Base-by-base conservation (phyloP, 441 rosid genomes). In the Erysimum cheiri region DNA sequence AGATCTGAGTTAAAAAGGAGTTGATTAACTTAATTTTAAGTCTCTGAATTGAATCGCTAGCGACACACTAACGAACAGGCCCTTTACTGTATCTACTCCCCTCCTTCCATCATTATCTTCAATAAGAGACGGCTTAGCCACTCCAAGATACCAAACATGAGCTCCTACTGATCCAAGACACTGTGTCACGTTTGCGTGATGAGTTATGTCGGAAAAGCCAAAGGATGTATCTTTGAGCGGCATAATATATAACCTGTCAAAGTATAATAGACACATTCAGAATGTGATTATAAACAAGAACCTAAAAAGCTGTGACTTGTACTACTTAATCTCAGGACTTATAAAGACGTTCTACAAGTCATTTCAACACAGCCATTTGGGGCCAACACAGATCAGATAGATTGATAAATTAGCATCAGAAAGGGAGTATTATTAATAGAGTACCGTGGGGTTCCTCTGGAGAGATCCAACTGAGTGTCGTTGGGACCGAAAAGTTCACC, bases 101-200 rank as follows among this genome's bases (percentile, higher is more conserved):
- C 2, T 66, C 2, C 2, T 35, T 4, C 13, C 74, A 11, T 46
- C 69, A 13, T 64, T 64, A 3, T 5, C 71, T 49, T 82, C 84
- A 57, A 80, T 19, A 4, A 89, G 75, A 29, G 97, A 87, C 0
- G 92, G 84, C 73, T 87, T 91, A 5, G 88, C 90, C 1, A 93
- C 85, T 24, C 97, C 98, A 33, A 89, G 78, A 74, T 88, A 91
- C 98, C 98, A 93, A 17, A 63, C 88, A 8, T 76, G 84, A 24
- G 88, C 96, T 10, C 95, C 93, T 19, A 88, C 61, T 9, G 98
- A 80, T 69, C 98, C 97, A 8, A 93, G 85, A 82, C 97, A 88
- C 76, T 91, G 95, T 2, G 96, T 91, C 61, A 93, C 97, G 32
- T 83, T 83, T 0, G 97, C 96, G 66, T 91, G 98, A 69, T 93